Percentiles rank a stretch among this genome's conserved stretches.
Evolutionary conservation across 1,284 basidiomycete genomes (phyloP).

Genomic region (Cronartium quercuum): DNA sequence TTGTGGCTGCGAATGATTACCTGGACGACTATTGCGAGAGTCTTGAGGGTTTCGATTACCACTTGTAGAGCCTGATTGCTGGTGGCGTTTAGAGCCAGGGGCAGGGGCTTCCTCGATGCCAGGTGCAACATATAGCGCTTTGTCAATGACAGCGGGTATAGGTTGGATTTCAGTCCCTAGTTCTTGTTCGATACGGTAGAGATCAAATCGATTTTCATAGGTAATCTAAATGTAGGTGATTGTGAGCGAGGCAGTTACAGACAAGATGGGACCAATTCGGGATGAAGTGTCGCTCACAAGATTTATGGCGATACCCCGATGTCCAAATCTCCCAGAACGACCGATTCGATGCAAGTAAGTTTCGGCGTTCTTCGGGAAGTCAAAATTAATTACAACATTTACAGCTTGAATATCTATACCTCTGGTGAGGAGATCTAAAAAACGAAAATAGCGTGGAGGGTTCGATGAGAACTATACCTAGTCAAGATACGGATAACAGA

Average conservation of each 20-base stretch:
- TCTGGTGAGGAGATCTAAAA: constrained; percentile 80
- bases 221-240: constrained; percentile 44
- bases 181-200: constrained; percentile 97
- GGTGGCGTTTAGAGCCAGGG: background rate
- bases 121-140: constrained; percentile 78
- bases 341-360: constrained; percentile 97
- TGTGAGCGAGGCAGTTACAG: background rate
- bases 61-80: background rate
- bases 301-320: constrained; percentile 94
- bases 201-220: constrained; percentile 94
- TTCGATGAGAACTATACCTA: background rate
- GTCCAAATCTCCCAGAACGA: constrained; percentile 93
- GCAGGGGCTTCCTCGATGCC: constrained; percentile 25
- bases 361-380: constrained; percentile 97
- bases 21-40: constrained; percentile 5
- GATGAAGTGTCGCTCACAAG: constrained; percentile 58
- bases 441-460: background rate
- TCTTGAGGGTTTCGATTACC: constrained; percentile 1
- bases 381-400: constrained; percentile 99
- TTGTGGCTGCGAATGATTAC: constrained; percentile 5
- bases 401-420: constrained; percentile 99
- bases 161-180: constrained; percentile 96
- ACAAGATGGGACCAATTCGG: background rate
- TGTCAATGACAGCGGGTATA: constrained; percentile 85
- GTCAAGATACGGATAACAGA: background rate